Evolutionary conservation across 371 early-diverging fungal species (phyloP).

Genomic region (Mycotypha africana): DNA sequence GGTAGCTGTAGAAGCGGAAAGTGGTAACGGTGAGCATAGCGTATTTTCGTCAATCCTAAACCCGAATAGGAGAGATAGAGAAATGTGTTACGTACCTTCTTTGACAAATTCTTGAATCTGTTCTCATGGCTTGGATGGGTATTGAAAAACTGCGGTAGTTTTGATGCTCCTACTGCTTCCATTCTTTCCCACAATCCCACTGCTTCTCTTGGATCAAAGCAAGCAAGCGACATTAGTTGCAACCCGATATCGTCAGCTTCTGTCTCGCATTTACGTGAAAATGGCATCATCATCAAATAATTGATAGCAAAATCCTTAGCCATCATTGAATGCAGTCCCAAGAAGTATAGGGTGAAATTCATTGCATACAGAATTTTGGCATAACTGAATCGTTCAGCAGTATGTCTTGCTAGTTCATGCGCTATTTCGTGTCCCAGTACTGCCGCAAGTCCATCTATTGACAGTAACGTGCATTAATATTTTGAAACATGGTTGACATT

Average conservation of each 20-base stretch:
- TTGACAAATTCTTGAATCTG: constrained; percentile 63
- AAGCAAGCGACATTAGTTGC: constrained; percentile 86
- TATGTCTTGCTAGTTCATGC: constrained; percentile 81
- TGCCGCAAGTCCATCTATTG: constrained; percentile 87
- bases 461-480: too few relatives aligned
- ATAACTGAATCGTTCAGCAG: constrained; percentile 76
- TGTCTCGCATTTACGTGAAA: constrained; percentile 83
- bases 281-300: constrained; percentile 71
- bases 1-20: constrained; percentile 34
- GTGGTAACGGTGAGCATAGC: too few relatives aligned
- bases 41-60: too few relatives aligned
- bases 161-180: constrained; percentile 25
- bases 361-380: constrained; percentile 56
- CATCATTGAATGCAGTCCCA: constrained; percentile 45
- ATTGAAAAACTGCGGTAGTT: constrained; percentile 63
- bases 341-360: constrained; percentile 34
- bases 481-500: too few relatives aligned
- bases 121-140: constrained; percentile 84
- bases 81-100: constrained; percentile 30
- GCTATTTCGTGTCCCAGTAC: constrained; percentile 89
- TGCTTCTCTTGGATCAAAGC: constrained; percentile 84
- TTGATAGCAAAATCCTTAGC: constrained; percentile 48
- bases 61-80: too few relatives aligned
- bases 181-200: constrained; percentile 59
- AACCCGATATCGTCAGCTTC: constrained; percentile 93